Conservation (phyloP, 1,284 basidiomycete genomes). For the Ceraceosorus guamensis region DNA sequence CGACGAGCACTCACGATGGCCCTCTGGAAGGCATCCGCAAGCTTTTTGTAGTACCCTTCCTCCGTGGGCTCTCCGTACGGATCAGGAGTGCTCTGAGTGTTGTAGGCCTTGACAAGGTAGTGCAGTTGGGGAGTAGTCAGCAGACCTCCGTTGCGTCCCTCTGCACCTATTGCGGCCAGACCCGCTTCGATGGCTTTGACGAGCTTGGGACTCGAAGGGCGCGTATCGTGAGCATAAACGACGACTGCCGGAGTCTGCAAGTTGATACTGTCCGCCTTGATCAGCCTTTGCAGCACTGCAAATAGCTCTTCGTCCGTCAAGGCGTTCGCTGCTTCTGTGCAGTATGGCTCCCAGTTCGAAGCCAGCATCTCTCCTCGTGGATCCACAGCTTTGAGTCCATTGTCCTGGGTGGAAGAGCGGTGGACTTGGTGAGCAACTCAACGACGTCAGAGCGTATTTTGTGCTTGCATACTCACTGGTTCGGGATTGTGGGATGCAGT, state of each 20-base stretch:
- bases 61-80: slow-evolving; percentile 75
- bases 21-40: slow-evolving; percentile 75
- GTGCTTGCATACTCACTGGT: slow-evolving; percentile 54
- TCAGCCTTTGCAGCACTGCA: slow-evolving; percentile 60
- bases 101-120: slow-evolving; percentile 84
- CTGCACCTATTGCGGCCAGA: slow-evolving; percentile 59
- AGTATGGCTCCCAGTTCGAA: slow-evolving; percentile 81
- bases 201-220: slow-evolving; percentile 78
- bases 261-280: slow-evolving; percentile 68
- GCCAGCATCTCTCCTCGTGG: slow-evolving; percentile 99
- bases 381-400: slow-evolving; percentile 96
- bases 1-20: slow-evolving; percentile 59
- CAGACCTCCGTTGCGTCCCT: slow-evolving; percentile 57
- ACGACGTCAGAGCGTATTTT: not conserved
- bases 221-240: slow-evolving; percentile 86
- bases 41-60: slow-evolving; percentile 79
- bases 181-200: slow-evolving; percentile 76
- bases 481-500: slow-evolving; percentile 98
- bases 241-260: slow-evolving; percentile 69
- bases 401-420: slow-evolving; percentile 62
- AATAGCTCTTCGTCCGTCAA: slow-evolving; percentile 66
- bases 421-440: not conserved
- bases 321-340: slow-evolving; percentile 84
- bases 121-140: slow-evolving; percentile 93
- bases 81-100: slow-evolving; percentile 65